Conservation (phyloP, 352 stramenopile species). For the Phytophthora constricta region DNA sequence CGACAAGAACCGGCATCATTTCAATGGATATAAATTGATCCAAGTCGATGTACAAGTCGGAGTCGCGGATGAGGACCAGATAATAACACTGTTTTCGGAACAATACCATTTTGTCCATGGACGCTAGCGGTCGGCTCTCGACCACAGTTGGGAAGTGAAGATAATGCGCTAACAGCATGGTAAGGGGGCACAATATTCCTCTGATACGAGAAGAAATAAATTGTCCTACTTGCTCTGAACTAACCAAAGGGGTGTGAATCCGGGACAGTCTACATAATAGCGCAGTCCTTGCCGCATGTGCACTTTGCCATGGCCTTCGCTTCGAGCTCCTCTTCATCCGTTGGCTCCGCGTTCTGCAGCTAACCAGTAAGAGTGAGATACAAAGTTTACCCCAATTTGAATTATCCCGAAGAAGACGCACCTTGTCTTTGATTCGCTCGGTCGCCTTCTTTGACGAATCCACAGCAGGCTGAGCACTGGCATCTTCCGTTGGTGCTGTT, state of each 20-base stretch:
- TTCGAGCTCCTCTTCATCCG: conserved; percentile 53
- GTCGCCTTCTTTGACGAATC: conserved; percentile 11
- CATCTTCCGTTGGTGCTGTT: conserved; percentile 10
- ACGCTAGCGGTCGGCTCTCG: too few relatives aligned
- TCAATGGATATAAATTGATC: too few relatives aligned
- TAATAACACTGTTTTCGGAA: too few relatives aligned
- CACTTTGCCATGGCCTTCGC: conserved; percentile 73
- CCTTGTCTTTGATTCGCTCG: conserved; percentile 23
- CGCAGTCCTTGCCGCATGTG: conserved; percentile 59
- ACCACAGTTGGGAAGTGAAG: too few relatives aligned
- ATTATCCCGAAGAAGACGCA: not conserved
- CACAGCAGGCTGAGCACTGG: conserved; percentile 14
- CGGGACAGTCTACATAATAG: conserved; percentile 61
- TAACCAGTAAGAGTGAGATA: not conserved
- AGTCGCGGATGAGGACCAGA: too few relatives aligned
- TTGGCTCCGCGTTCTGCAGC: conserved; percentile 9
- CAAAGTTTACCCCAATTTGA: not conserved
- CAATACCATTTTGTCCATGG: too few relatives aligned
- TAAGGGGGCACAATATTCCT: too few relatives aligned
- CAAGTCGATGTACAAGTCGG: too few relatives aligned
- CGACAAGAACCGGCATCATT: too few relatives aligned
- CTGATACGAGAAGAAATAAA: too few relatives aligned
- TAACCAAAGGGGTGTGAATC: not conserved
- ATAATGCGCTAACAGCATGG: too few relatives aligned
- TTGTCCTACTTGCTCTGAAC: too few relatives aligned